These are phyloP conservation scores for Scenedesmus sp. DNA, from an alignment of 163 green algal genomes.

Conservation along the genomic window DNA sequence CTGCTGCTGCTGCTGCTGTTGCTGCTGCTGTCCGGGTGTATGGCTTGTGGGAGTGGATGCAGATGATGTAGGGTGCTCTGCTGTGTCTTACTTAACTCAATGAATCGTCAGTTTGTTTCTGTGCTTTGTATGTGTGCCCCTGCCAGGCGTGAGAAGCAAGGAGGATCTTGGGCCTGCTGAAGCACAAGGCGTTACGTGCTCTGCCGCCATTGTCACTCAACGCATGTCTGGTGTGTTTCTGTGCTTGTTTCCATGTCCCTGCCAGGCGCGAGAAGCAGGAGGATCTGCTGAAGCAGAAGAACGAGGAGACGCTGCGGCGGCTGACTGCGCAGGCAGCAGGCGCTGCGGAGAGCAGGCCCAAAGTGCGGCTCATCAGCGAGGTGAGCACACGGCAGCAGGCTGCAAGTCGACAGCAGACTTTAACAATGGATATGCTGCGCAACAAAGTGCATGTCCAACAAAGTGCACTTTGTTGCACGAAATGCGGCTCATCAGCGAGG, in stretches of 20 bases:
- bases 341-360: not conserved
- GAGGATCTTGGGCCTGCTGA: not conserved
- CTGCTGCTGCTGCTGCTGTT: not conserved
- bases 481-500: too few relatives aligned
- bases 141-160: not conserved
- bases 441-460: too few relatives aligned
- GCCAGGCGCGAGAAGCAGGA: slow-evolving; percentile 89
- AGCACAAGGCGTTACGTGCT: not conserved
- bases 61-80: not conserved
- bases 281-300: slow-evolving; percentile 86
- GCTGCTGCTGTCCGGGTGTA: not conserved
- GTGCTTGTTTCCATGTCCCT: not conserved
- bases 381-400: not conserved
- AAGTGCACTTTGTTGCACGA: too few relatives aligned
- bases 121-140: not conserved
- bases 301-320: slow-evolving; percentile 87
- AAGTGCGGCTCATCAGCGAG: slow-evolving; percentile 37
- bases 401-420: too few relatives aligned
- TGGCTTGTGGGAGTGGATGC: not conserved
- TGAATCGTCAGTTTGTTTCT: not conserved
- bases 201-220: not conserved
- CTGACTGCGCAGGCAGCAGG: slow-evolving; percentile 71
- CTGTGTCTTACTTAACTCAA: not conserved
- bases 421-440: too few relatives aligned
- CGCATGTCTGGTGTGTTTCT: not conserved